Evolutionary conservation across 441 rosid genomes (phyloP), one percentile per base, ranked within the genome.

Genomic region (Jatropha podagrica): DNA sequence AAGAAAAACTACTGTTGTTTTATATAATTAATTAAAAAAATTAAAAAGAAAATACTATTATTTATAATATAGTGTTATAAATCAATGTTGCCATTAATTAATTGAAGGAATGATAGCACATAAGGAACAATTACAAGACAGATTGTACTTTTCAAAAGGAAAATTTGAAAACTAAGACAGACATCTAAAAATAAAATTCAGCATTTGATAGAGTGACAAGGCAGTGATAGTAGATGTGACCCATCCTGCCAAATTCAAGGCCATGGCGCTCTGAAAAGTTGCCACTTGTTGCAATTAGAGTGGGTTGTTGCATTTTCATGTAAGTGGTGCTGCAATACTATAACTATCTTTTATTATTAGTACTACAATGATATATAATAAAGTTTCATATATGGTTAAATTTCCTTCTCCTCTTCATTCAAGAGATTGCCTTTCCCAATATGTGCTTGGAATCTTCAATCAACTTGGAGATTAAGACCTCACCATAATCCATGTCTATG

Each of bases 81-180:
- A 51, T 69, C 40, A 14, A 68, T 10, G 2, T 27, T 7, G 41
- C 41, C n/a, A 63, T 61, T 67, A n/a, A 68, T 40, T 61, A 41
- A 65, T 73, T 41, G 48, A 51, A 17, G 14, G n/a, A 68, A 68
- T 26, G 42, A 49, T 49, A 14, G 15, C 14, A 52, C 37, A 15
- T 20, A 51, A 44, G 64, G 63, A 77, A 77, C 83, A 77, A 58
- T 74, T 77, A 77, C 48, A 75, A 74, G 83, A 74, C 81, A 77
- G 72, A 75, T 38, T 68, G 77, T 71, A 62, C 60, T 66, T 74
- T 79, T 72, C 79, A 68, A 76, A 66, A 37, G 69, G 65, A 68
- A 62, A 64, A 63, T 73, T 65, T 52, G 7, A n/a, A 40, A 49
- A 68, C 4, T 0, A 37, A 8, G 40, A 17, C 8, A 27, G 7